Evolutionary conservation across 805 yeast species (phyloP), one percentile per base, ranked within the genome.

Genomic region (Saccharomycopsis guyanensis): DNA sequence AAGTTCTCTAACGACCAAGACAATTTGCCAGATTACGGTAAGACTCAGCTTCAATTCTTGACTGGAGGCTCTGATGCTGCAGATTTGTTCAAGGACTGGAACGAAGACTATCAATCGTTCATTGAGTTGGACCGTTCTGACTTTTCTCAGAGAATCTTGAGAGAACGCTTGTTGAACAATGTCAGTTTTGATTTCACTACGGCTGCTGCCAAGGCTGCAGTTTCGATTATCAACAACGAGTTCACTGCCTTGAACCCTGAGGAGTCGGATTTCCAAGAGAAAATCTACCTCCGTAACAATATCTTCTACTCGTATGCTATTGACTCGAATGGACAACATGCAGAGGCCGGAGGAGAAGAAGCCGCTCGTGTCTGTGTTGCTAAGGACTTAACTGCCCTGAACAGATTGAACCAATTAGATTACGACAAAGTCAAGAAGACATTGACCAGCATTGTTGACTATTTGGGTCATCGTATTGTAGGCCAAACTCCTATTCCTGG

Each of bases 401-500:
- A 75, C 57, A 72, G 75, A 50, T 68, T 91, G 60, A 83, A 83
- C 66, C 70, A 78, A 55, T 64, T 82, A 38, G 86, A 83, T 56
- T 59, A 77, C 29, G 66, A 66, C 8, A 86, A 80, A 38, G 70
- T 88, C 34, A 76, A 78, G 57, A 81, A 82, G 43, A 70, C 91
- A 50, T 76, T 86, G 56, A 85, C 97, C 3, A 73, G 89, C n/a
- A 73, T 88, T 49, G 86, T 91, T 46, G 97, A 91, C 63, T 91
- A 77, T 66, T 79, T 85, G 59, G 98, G 97, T 51, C 82, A 78
- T 57, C 76, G 97, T 62, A 70, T 91, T 32, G 73, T 91, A 33
- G 86, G 95, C 62, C 97, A 91, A 68, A 86, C 96, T 12, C 96
- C 96, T 10, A 95, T 91, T 38, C 98, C 98, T 13, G 97, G 97